Evolutionary conservation across 305 asterid species (phyloP).

Genomic region (Solanum hybrid): DNA sequence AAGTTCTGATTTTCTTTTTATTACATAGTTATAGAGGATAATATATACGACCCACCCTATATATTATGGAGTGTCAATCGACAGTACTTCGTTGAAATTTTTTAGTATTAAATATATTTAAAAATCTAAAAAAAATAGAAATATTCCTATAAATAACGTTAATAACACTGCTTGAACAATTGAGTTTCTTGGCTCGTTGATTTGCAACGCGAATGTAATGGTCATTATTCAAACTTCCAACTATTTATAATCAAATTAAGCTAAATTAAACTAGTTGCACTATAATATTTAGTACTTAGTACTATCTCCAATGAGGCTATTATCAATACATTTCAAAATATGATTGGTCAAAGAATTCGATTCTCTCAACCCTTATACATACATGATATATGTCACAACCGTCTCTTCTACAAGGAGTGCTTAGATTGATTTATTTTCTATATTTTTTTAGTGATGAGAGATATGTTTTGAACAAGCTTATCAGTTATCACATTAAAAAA

Average conservation of each 20-base stretch:
- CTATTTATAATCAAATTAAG: neutral
- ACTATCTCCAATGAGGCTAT: neutral
- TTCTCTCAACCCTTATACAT: neutral
- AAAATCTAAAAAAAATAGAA: too few relatives aligned
- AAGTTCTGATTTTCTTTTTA: neutral
- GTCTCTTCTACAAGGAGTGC: neutral
- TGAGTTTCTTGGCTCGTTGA: neutral
- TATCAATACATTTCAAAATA: neutral
- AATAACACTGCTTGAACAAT: neutral
- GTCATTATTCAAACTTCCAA: neutral
- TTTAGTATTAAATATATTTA: too few relatives aligned
- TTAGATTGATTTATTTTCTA: neutral
- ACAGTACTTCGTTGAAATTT: fast-evolving
- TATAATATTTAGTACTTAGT: neutral
- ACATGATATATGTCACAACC: neutral
- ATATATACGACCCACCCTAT: neutral
- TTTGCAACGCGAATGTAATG: neutral
- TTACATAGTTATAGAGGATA: neutral
- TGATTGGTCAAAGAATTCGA: neutral
- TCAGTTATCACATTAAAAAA: neutral
- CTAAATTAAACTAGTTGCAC: neutral
- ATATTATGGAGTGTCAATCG: neutral
- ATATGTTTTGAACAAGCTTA: neutral
- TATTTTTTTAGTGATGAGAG: neutral
- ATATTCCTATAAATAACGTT: neutral